Percentiles rank a stretch among this genome's conserved stretches.
Conservation (phyloP, 306 rosid species). For the Gynostemma pentaphyllum region DNA sequence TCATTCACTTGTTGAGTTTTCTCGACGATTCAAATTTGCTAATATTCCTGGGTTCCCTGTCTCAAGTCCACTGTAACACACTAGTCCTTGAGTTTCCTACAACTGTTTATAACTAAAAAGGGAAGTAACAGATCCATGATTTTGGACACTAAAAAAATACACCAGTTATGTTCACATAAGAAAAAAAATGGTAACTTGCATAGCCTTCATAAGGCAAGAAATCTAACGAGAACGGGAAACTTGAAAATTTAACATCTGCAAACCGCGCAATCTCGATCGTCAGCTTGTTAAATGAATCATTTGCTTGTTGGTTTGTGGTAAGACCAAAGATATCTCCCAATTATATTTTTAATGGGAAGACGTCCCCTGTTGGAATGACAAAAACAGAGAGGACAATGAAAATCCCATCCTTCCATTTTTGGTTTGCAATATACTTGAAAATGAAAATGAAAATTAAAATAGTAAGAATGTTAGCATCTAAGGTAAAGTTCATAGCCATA, state of each 20-base stretch:
- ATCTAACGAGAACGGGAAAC: neutral
- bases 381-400: neutral
- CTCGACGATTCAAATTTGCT: too few relatives aligned
- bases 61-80: too few relatives aligned
- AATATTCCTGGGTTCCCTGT: too few relatives aligned
- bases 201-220: neutral
- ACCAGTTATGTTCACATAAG: neutral
- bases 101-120: too few relatives aligned
- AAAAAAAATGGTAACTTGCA: neutral
- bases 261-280: neutral
- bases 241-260: neutral
- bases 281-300: conserved; percentile 10
- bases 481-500: too few relatives aligned
- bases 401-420: neutral
- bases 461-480: neutral
- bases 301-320: conserved; percentile 24
- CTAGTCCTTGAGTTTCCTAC: too few relatives aligned
- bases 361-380: conserved; percentile 30
- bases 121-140: too few relatives aligned
- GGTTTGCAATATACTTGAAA: too few relatives aligned
- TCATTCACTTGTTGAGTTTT: too few relatives aligned
- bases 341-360: conserved; percentile 25
- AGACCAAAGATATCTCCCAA: conserved; percentile 36
- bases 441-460: too few relatives aligned
- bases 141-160: too few relatives aligned